Conservation (phyloP, 352 stramenopile genomes). For the Phytophthora pluvialis region DNA sequence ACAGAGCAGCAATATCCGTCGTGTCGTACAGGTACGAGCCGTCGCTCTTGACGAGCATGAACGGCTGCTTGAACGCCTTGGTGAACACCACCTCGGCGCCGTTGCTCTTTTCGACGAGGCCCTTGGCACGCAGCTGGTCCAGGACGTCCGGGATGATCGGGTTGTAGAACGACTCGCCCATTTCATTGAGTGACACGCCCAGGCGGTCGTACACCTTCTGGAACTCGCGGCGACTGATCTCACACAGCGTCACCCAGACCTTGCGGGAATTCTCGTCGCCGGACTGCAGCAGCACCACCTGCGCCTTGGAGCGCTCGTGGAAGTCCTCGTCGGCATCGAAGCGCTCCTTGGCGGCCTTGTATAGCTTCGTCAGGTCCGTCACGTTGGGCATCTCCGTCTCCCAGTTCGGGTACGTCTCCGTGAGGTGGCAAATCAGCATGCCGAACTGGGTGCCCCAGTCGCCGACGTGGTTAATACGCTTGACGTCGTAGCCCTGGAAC, state of each 20-base stretch:
- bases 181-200: conserved; percentile 74
- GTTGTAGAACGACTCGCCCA: conserved; percentile 91
- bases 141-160: conserved; percentile 88
- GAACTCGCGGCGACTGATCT: conserved; percentile 86
- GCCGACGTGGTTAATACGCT: conserved; percentile 86
- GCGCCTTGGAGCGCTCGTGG: conserved; percentile 95
- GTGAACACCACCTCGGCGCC: conserved; percentile 92
- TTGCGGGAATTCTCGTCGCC: conserved; percentile 84
- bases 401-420: conserved; percentile 96
- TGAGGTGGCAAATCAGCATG: conserved; percentile 99
- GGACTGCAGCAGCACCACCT: conserved; percentile 98
- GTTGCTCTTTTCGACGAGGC: conserved; percentile 91
- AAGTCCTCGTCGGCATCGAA: conserved; percentile 98
- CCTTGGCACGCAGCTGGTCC: conserved; percentile 87
- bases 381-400: conserved; percentile 95
- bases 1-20: conserved; percentile 86
- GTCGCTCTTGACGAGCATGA: conserved; percentile 88
- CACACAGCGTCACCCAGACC: conserved; percentile 84
- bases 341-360: conserved; percentile 93
- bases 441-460: conserved; percentile 97
- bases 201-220: conserved; percentile 89
- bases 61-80: conserved; percentile 89
- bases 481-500: conserved; percentile 85
- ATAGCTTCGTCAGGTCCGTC: conserved; percentile 94
- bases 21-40: conserved; percentile 88